A percentile compares a stretch with the other conserved stretches of the same genome.
Evolutionary conservation across 352 stramenopile genomes (phyloP).

Genomic region (Phytophthora tentaculata): DNA sequence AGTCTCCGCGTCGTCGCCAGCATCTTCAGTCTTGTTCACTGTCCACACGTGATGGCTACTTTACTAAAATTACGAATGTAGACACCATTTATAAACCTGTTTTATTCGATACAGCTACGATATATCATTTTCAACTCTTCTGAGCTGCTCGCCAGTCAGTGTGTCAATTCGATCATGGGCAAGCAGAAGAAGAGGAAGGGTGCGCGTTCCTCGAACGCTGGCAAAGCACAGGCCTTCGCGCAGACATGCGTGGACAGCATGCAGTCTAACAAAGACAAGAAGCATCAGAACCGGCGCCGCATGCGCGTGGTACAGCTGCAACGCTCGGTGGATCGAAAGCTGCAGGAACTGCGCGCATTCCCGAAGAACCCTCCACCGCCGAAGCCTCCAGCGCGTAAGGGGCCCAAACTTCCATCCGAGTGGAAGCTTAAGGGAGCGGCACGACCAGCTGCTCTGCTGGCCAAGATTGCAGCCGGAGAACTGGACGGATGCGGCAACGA

Average conservation of each 20-base stretch:
- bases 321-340: slow-evolving; percentile 70
- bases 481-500: slow-evolving; percentile 80
- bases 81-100: not conserved
- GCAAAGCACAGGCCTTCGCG: slow-evolving; percentile 68
- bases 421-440: slow-evolving; percentile 87
- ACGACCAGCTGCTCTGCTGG: slow-evolving; percentile 68
- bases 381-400: slow-evolving; percentile 54
- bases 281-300: slow-evolving; percentile 65
- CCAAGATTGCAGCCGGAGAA: slow-evolving; percentile 80
- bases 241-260: slow-evolving; percentile 65
- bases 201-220: slow-evolving; percentile 45
- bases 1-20: slow-evolving; percentile 54
- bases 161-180: slow-evolving; percentile 41
- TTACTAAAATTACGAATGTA: not conserved
- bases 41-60: slow-evolving; percentile 15
- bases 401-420: slow-evolving; percentile 59
- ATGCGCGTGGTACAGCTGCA: slow-evolving; percentile 87
- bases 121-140: slow-evolving; percentile 5
- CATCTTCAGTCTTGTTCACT: slow-evolving; percentile 27
- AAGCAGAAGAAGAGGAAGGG: slow-evolving; percentile 74
- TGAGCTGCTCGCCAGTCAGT: slow-evolving; percentile 13
- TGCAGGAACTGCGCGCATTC: slow-evolving; percentile 68
- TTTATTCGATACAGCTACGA: slow-evolving; percentile 15
- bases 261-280: slow-evolving; percentile 68
- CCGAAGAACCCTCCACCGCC: slow-evolving; percentile 47